Evolutionary conservation across 192 early-diverging fungal species (phyloP), one percentile per base, ranked within the genome.

Genomic region (Coemansia sp.): DNA sequence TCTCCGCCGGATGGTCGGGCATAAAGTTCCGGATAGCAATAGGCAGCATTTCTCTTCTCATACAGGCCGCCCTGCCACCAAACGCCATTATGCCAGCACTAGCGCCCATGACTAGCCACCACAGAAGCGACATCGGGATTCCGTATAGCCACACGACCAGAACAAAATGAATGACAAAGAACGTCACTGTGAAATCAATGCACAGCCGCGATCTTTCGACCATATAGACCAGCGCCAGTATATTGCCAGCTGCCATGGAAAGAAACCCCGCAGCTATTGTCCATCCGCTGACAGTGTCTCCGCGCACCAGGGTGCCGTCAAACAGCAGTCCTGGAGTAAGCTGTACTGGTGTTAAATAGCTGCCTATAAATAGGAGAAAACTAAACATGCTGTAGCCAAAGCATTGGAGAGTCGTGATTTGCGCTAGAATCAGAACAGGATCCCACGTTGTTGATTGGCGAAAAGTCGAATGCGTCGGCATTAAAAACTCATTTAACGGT

Each of bases 201-300:
- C 83, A 84, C 33, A 81, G 61, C 0, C 77, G 77, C 10, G 78
- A 76, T 45, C 83, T 49, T 60, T 84, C 77, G 7, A 84, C 83
- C 64, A 84, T 71, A 49, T 77, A 81, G 10, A 80, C 73, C 34
- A 84, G 67, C 4, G 79, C 75, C 25, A 77, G 20, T 4, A 76
- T 74, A 30, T 80, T 80, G 2, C 65, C 50, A 8, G 52, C 38
- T 8, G 66, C 75, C 61, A 73, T 73, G 33, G 48, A 17, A 17
- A 75, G 18, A 18, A 77, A 64, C 5, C 42, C 67, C 25, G 49
- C 33, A 48, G 56, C 63, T 7, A 81, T 63, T 4, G 61, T 51
- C 69, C 72, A 77, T 20, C 77, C 83, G 20, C 74, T 65, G 6
- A 80, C 77, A 0, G 83, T 77, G 69, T 80, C 81, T 30, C 68